Evolutionary conservation across 257 asterid species (phyloP).

Genomic region (Penstemon newberryi): DNA sequence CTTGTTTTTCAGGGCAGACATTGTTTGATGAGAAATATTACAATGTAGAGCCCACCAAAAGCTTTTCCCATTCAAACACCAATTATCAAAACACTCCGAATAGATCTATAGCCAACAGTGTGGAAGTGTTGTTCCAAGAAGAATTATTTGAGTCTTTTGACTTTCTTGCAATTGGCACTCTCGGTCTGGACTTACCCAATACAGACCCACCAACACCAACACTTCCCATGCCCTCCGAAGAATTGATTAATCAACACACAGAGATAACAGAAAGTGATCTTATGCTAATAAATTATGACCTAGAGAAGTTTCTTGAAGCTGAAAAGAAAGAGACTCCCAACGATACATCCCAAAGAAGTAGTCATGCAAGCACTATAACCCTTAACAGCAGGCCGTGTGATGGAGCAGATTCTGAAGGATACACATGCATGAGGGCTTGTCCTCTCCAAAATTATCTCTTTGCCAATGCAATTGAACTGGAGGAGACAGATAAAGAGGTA

Average conservation of each 20-base stretch:
- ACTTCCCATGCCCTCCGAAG: conserved; percentile 43
- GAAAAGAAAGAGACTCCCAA: conserved; percentile 54
- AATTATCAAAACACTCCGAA: conserved; percentile 35
- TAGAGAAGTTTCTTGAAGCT: conserved; percentile 68
- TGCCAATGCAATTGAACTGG: conserved; percentile 53
- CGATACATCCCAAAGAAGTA: conserved; percentile 56
- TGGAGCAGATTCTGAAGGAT: conserved; percentile 46
- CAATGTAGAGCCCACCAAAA: conserved; percentile 41
- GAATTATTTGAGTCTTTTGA: conserved; percentile 62
- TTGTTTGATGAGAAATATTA: conserved; percentile 43
- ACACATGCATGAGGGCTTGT: conserved; percentile 36
- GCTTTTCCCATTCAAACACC: conserved; percentile 31
- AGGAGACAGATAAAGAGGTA: conserved; percentile 35
- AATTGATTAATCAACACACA: conserved; percentile 36
- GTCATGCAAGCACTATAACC: conserved; percentile 59
- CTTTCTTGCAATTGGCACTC: conserved; percentile 89
- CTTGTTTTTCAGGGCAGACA: conserved; percentile 41
- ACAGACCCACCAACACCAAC: conserved; percentile 77
- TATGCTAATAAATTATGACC: conserved; percentile 58
- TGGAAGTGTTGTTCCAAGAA: conserved; percentile 38
- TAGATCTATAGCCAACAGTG: conserved; percentile 32
- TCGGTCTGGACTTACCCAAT: conserved; percentile 53
- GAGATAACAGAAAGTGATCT: conserved; percentile 58
- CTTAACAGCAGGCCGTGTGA: conserved; percentile 45
- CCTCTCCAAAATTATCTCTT: conserved; percentile 76